Evolutionary conservation across 805 yeast genomes (phyloP).

Genomic region (Saccharomycopsis guyanensis): DNA sequence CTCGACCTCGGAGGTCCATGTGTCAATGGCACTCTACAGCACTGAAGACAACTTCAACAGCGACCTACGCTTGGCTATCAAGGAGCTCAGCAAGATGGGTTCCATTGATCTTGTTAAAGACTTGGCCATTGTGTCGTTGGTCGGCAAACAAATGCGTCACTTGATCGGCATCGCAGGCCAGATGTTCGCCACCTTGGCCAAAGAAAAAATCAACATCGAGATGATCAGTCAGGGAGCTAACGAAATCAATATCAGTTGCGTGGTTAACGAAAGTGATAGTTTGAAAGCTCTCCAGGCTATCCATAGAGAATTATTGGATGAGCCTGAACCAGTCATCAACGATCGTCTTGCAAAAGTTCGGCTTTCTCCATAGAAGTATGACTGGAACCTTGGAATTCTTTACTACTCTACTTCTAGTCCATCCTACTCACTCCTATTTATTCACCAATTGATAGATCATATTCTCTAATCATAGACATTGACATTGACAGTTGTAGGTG

Average conservation of each 20-base stretch:
- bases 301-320: conserved; percentile 66
- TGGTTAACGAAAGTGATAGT: conserved; percentile 76
- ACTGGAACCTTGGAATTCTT: no score
- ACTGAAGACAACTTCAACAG: conserved; percentile 49
- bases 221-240: conserved; percentile 99
- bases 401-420: no score
- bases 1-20: conserved; percentile 96
- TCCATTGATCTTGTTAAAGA: conserved; percentile 80
- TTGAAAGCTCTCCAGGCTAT: conserved; percentile 79
- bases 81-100: conserved; percentile 74
- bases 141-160: conserved; percentile 96
- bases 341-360: neutral
- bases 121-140: conserved; percentile 87
- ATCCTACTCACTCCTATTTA: no score
- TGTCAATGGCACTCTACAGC: conserved; percentile 92
- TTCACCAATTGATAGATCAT: neutral
- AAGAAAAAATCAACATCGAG: conserved; percentile 86
- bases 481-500: neutral
- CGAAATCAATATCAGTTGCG: conserved; percentile 95
- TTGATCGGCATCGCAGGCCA: conserved; percentile 95
- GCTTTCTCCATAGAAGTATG: neutral
- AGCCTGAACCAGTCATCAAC: neutral
- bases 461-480: no score
- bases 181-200: conserved; percentile 91
- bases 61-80: conserved; percentile 62